phyloP scores from a whole-genome alignment of 2,329 filamentous ascomycete genomes.

The Penicillium sp. region DNA sequence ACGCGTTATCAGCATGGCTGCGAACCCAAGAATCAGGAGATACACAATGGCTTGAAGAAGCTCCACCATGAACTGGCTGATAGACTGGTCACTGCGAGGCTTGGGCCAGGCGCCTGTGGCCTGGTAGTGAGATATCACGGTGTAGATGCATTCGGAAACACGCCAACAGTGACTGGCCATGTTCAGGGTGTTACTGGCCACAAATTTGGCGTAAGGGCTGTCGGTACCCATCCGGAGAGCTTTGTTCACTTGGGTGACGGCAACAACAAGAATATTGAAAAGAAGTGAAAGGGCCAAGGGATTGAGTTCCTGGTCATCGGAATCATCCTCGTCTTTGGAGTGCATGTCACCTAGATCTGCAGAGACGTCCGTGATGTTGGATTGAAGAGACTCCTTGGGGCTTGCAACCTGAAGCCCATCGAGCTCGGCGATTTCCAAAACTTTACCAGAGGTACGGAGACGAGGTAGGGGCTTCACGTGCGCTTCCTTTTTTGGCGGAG shows the following conservation, averaged over 20 bases:
- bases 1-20: constrained; percentile 33
- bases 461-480: constrained; percentile 7
- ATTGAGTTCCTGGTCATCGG: constrained; percentile 16
- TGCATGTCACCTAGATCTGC: constrained; percentile 20
- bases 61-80: constrained; percentile 32
- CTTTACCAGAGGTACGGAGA: constrained; percentile 8
- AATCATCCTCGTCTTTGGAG: constrained; percentile 12
- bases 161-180: constrained; percentile 36
- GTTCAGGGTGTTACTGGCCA: constrained; percentile 27
- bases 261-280: constrained; percentile 33
- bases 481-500: constrained; percentile 4
- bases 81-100: constrained; percentile 27
- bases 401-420: constrained; percentile 36
- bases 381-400: constrained; percentile 16
- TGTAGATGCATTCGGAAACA: constrained; percentile 28
- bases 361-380: constrained; percentile 23
- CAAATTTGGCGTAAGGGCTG: constrained; percentile 27
- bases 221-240: constrained; percentile 23
- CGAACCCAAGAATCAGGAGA: constrained; percentile 34
- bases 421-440: constrained; percentile 36
- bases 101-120: constrained; percentile 34
- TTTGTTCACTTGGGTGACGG: constrained; percentile 29
- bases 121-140: constrained; percentile 32
- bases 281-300: constrained; percentile 30
- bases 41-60: constrained; percentile 37